These are phyloP conservation scores for Macrophomina pseudophaseolina DNA, from an alignment of 2,329 filamentous ascomycete genomes.

Conservation along the genomic window DNA sequence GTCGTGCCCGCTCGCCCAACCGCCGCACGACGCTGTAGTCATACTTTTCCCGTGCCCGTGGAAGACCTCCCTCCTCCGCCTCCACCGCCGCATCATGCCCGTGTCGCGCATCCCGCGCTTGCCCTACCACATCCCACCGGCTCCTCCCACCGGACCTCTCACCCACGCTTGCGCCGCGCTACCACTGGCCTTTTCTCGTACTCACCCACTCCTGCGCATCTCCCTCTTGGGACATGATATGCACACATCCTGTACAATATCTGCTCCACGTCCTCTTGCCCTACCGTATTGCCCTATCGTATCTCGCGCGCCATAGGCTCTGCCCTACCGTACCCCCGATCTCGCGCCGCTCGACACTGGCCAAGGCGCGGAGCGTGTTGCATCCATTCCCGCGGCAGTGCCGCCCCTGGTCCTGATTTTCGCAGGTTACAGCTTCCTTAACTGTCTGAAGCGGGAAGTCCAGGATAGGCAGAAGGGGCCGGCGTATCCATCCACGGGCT, in stretches of 20 bases:
- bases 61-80: neutral
- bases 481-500: constrained; percentile 5
- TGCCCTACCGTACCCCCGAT: constrained; percentile 21
- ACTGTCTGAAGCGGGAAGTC: constrained; percentile 7
- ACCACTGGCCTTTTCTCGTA: constrained; percentile 6
- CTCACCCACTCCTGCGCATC: constrained; percentile 10
- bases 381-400: constrained; percentile 19
- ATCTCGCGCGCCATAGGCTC: constrained; percentile 15
- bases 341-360: constrained; percentile 14
- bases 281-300: constrained; percentile 15
- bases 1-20: constrained; percentile 4
- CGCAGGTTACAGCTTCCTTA: neutral
- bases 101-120: constrained; percentile 20
- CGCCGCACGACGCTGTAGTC: neutral
- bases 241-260: neutral
- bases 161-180: neutral
- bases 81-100: neutral
- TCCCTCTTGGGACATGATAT: constrained; percentile 6
- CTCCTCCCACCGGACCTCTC: constrained; percentile 11
- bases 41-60: constrained; percentile 7
- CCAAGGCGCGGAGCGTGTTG: neutral
- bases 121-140: constrained; percentile 20
- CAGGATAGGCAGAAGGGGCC: neutral
- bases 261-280: constrained; percentile 13
- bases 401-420: constrained; percentile 5